A percentile compares a stretch with the other conserved stretches of the same genome.
phyloP scores from a whole-genome alignment of 495 filamentous ascomycete species.

The Daldinia concentrica region DNA sequence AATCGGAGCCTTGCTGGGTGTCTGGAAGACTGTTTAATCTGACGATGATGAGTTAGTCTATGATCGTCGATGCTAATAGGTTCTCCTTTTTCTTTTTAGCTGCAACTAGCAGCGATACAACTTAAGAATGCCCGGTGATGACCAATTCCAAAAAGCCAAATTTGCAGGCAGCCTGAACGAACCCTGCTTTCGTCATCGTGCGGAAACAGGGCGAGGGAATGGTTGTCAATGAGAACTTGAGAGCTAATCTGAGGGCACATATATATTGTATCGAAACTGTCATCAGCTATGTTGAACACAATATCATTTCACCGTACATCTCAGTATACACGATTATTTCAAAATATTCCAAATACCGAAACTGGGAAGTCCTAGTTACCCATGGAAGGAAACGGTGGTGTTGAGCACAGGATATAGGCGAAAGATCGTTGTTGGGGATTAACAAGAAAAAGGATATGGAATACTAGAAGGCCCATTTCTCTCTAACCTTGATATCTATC shows the following conservation, averaged over 20 bases:
- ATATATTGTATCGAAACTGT: too few species aligned
- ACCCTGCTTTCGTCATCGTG: constrained; percentile 23
- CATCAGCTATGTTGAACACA: not conserved
- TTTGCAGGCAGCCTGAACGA: constrained; percentile 64
- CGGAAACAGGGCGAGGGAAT: constrained; percentile 32
- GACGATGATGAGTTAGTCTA: constrained; percentile 12
- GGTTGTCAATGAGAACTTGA: constrained; percentile 68
- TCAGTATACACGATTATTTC: too few species aligned
- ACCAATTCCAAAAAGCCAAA: constrained; percentile 71
- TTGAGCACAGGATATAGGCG: not conserved
- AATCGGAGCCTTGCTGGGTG: constrained; percentile 60
- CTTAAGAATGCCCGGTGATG: constrained; percentile 62
- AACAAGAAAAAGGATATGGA: not conserved
- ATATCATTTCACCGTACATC: too few species aligned
- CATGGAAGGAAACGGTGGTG: not conserved
- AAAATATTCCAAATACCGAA: not conserved
- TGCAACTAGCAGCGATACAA: constrained; percentile 25
- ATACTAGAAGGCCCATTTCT: not conserved
- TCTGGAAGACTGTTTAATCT: constrained; percentile 20
- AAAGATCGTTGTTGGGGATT: not conserved
- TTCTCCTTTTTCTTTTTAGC: constrained; percentile 31
- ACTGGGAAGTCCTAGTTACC: not conserved
- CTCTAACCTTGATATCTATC: not conserved
- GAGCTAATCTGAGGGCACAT: constrained; percentile 69
- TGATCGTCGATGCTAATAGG: constrained; percentile 16